phyloP scores from a whole-genome alignment of 192 early-diverging fungal genomes.

The Entomortierella beljakovae region DNA sequence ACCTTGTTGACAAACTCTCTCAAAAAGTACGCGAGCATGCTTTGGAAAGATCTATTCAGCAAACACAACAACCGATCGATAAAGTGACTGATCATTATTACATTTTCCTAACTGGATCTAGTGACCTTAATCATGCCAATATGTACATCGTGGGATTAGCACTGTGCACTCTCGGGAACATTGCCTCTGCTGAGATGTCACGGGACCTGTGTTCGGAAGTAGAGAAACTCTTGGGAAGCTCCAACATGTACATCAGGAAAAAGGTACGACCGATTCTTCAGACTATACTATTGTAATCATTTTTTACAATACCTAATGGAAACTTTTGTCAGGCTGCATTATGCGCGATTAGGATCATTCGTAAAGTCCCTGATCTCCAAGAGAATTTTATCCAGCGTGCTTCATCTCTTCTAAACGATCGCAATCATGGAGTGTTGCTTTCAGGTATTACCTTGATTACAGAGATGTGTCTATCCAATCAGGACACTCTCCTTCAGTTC shows the following conservation, averaged over 20 bases:
- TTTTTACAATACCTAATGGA: too few relatives aligned
- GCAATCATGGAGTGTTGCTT: conserved; percentile 95
- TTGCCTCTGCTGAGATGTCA: conserved; percentile 96
- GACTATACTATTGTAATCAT: too few relatives aligned
- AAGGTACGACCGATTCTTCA: too few relatives aligned
- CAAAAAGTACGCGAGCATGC: conserved; percentile 86
- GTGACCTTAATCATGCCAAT: conserved; percentile 95
- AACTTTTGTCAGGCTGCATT: conserved; percentile 84
- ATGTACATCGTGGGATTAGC: conserved; percentile 98
- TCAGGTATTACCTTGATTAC: conserved; percentile 90
- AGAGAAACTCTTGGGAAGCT: conserved; percentile 89
- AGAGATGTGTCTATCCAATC: conserved; percentile 86
- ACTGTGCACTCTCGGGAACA: conserved; percentile 95
- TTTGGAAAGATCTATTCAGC: too few relatives aligned
- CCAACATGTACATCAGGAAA: conserved; percentile 95
- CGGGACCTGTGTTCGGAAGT: conserved; percentile 95
- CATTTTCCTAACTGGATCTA: conserved; percentile 37
- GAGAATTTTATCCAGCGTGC: conserved; percentile 84
- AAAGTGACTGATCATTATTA: conserved; percentile 15
- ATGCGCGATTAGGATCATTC: conserved; percentile 90
- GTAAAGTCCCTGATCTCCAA: conserved; percentile 92
- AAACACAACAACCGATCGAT: too few relatives aligned
- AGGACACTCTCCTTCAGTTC: conserved; percentile 75
- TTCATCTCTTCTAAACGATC: conserved; percentile 85
- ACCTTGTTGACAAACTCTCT: conserved; percentile 98